phyloP scores from a whole-genome alignment of 1,139 yeast genomes.

The Zygosaccharomyces pseudobailii region DNA sequence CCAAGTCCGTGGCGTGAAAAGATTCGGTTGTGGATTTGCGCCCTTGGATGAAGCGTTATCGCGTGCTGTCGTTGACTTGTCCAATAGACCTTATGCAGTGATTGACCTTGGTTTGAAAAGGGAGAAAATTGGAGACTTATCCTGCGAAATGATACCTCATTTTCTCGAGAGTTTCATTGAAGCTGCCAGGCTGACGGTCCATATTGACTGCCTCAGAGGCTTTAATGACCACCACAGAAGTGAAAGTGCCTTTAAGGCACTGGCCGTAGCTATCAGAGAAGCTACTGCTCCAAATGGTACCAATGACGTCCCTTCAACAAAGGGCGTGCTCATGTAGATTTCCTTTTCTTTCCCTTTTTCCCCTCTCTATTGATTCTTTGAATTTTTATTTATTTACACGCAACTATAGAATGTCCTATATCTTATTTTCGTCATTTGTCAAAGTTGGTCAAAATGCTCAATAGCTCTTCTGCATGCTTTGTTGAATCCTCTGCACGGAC shows the following conservation, averaged over 20 bases:
- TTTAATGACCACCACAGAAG: constrained; percentile 94
- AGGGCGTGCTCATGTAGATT: constrained; percentile 64
- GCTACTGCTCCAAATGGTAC: constrained; percentile 81
- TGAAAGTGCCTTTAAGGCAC: constrained; percentile 92
- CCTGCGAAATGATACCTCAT: constrained; percentile 96
- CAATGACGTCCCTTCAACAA: constrained; percentile 90
- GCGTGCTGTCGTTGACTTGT: constrained; percentile 89
- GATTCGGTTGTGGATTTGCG: constrained; percentile 93
- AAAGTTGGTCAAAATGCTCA: constrained; percentile 16
- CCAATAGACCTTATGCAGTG: constrained; percentile 89
- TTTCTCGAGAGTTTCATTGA: constrained; percentile 91
- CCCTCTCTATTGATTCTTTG: background rate
- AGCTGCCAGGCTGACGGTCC: constrained; percentile 83
- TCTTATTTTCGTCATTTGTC: constrained; percentile 7
- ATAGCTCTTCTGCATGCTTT: constrained; percentile 25
- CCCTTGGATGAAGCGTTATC: constrained; percentile 95
- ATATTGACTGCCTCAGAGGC: constrained; percentile 91
- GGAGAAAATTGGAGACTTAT: constrained; percentile 87
- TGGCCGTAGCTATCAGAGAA: constrained; percentile 86
- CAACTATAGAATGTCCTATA: constrained; percentile 4
- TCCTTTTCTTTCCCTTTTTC: constrained; percentile 5
- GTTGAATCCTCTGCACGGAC: constrained; percentile 15
- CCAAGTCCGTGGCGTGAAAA: constrained; percentile 79
- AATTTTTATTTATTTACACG: constrained; percentile 7
- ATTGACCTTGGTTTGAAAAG: constrained; percentile 84